Percentiles rank a stretch among this genome's conserved stretches.
phyloP scores from a whole-genome alignment of 73 alveolate species.

The Breviolum minutum region DNA sequence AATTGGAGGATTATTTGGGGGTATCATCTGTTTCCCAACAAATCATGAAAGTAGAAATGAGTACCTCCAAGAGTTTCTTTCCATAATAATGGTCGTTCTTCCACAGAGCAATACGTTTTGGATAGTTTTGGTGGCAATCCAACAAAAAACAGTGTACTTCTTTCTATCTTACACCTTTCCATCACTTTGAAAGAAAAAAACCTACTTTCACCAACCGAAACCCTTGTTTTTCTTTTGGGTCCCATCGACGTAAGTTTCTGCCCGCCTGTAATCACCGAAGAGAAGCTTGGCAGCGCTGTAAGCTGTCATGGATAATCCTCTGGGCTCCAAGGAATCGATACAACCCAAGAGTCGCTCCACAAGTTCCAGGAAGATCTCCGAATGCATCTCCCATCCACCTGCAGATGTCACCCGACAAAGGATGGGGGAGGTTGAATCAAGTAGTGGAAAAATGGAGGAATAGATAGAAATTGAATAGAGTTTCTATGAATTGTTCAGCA shows the following conservation, averaged over 20 bases:
- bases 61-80: too few species aligned
- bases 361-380: neutral
- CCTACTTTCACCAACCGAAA: too few species aligned
- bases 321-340: slow-evolving; percentile 20
- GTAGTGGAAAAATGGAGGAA: neutral
- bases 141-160: too few species aligned
- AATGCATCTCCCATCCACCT: neutral
- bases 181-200: too few species aligned
- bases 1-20: neutral
- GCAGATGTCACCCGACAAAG: neutral
- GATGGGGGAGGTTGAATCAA: neutral
- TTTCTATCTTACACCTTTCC: too few species aligned
- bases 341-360: slow-evolving; percentile 27
- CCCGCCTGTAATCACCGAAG: slow-evolving; percentile 59
- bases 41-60: neutral
- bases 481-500: too few species aligned
- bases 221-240: neutral
- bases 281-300: slow-evolving; percentile 83
- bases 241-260: neutral
- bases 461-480: too few species aligned
- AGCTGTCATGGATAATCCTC: slow-evolving; percentile 68
- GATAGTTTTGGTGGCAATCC: too few species aligned
- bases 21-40: neutral
- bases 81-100: too few species aligned
- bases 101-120: too few species aligned